phyloP scores from a whole-genome alignment of 2,329 filamentous ascomycete genomes.

The Fonsecaea nubica region DNA sequence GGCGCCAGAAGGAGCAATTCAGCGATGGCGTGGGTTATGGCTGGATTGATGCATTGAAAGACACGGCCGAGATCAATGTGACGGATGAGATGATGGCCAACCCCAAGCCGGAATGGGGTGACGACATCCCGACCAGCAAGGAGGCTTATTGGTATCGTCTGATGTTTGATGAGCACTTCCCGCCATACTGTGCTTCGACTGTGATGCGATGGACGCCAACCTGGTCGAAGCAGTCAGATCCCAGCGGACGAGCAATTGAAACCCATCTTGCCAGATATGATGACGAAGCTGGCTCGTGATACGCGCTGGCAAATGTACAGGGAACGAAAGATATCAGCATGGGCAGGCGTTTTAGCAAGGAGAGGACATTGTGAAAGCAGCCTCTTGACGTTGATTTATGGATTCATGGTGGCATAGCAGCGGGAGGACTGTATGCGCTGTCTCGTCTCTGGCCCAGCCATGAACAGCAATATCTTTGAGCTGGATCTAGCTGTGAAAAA shows the following conservation, averaged over 20 bases:
- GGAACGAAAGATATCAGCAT: constrained; percentile 19
- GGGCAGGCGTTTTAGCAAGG: constrained; percentile 17
- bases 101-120: constrained; percentile 94
- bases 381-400: constrained; percentile 8
- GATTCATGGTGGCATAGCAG: neutral
- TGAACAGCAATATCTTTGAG: constrained; percentile 15
- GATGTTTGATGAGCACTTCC: constrained; percentile 99
- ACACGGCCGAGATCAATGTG: constrained; percentile 85
- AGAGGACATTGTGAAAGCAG: constrained; percentile 6
- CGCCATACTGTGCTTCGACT: constrained; percentile 84
- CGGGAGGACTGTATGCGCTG: constrained; percentile 10
- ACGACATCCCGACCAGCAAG: constrained; percentile 92
- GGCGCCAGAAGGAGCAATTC: constrained; percentile 99
- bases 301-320: constrained; percentile 14
- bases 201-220: constrained; percentile 97
- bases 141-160: constrained; percentile 98
- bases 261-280: constrained; percentile 77
- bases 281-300: constrained; percentile 25
- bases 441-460: constrained; percentile 14
- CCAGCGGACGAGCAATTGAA: constrained; percentile 83
- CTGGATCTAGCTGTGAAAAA: constrained; percentile 9
- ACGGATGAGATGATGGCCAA: constrained; percentile 99
- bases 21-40: constrained; percentile 98
- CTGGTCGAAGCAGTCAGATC: constrained; percentile 95
- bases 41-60: constrained; percentile 98